phyloP scores from a whole-genome alignment of 2,329 filamentous ascomycete species.

The Cladosporium oxysporum region DNA sequence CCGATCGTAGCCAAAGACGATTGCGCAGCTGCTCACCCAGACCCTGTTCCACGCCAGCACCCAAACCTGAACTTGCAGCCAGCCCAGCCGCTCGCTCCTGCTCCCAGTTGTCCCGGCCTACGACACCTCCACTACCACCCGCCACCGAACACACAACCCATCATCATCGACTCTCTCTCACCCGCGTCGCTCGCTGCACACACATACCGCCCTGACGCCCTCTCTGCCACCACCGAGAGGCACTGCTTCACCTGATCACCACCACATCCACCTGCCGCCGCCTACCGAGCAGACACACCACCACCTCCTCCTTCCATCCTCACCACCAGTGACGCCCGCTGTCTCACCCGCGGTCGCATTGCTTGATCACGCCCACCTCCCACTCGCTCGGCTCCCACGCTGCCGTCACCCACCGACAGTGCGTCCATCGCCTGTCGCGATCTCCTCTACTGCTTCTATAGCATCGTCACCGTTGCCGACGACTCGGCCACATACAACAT shows the following conservation, averaged over 20 bases:
- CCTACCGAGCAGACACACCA: slow-evolving; percentile 13
- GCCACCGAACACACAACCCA: not conserved
- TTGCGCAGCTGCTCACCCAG: slow-evolving; percentile 11
- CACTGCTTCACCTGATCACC: not conserved
- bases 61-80: slow-evolving; percentile 13
- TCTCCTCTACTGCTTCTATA: not conserved
- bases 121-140: not conserved
- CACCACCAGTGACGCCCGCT: slow-evolving; percentile 14
- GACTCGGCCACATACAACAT: slow-evolving; percentile 15
- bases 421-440: slow-evolving; percentile 11
- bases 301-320: not conserved
- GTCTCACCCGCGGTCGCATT: slow-evolving; percentile 18
- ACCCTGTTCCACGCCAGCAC: slow-evolving; percentile 10
- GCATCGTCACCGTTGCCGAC: slow-evolving; percentile 11
- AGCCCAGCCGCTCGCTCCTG: slow-evolving; percentile 1
- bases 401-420: not conserved
- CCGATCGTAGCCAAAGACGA: slow-evolving; percentile 13
- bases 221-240: not conserved
- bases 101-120: slow-evolving; percentile 15
- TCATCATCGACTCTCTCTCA: slow-evolving; percentile 15
- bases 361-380: slow-evolving; percentile 11
- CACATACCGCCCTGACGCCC: not conserved
- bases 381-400: slow-evolving; percentile 15
- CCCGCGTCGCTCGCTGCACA: slow-evolving; percentile 13
- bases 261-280: slow-evolving; percentile 2